These are phyloP conservation scores for Trichoderma breve DNA, from an alignment of 2,329 filamentous ascomycete species.

Conservation along the genomic window DNA sequence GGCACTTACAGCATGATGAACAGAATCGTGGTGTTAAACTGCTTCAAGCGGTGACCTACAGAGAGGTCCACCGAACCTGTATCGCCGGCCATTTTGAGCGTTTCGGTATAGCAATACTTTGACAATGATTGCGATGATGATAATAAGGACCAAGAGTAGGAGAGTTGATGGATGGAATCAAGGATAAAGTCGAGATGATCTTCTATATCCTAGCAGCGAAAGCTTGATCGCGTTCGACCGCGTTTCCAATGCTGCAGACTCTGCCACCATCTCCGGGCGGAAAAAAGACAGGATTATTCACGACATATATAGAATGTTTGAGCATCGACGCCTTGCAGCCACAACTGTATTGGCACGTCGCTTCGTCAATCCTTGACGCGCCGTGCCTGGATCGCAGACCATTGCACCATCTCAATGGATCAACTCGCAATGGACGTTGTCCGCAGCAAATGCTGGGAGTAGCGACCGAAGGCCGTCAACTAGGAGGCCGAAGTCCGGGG, in stretches of 20 bases:
- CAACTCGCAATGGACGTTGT: slow-evolving; percentile 18
- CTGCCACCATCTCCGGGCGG: background rate
- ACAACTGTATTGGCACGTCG: background rate
- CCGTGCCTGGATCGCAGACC: background rate
- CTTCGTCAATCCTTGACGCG: background rate
- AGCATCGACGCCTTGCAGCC: background rate
- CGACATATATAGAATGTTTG: slow-evolving; percentile 16
- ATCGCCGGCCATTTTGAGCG: background rate
- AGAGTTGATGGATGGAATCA: background rate
- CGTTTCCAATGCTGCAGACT: background rate
- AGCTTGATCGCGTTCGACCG: slow-evolving; percentile 2
- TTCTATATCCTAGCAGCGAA: background rate
- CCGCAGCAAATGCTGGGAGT: background rate
- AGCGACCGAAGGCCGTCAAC: background rate
- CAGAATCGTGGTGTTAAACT: slow-evolving; percentile 7
- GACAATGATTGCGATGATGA: background rate
- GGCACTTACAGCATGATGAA: slow-evolving; percentile 14
- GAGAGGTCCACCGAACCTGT: background rate
- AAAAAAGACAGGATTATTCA: slow-evolving; percentile 12
- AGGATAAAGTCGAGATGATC: background rate
- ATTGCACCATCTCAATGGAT: slow-evolving; percentile 18
- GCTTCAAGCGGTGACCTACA: slow-evolving; percentile 7
- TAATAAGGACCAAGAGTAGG: background rate
- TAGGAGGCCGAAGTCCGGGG: slow-evolving; percentile 2
- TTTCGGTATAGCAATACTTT: background rate